Base-by-base conservation (phyloP, 441 rosid species). In the Erodium texanum region DNA sequence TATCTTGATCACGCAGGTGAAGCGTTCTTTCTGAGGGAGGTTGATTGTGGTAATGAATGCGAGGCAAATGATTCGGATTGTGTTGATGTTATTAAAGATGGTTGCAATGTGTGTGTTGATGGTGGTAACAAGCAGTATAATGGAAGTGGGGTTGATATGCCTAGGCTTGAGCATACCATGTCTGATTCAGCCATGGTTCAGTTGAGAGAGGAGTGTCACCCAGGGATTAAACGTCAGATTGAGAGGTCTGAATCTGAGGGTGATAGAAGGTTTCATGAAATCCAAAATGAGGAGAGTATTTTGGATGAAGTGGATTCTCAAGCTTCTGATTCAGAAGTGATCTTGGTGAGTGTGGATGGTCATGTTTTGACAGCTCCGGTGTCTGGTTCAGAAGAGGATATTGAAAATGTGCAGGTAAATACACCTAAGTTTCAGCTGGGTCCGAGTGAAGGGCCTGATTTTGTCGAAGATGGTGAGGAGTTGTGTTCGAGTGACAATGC, bases 1-100 rank as follows among this genome's bases (percentile, higher is more conserved):
- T 84, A 77, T 69, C 94, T 92, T 72, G 97, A 92, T 77, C 86
- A 92, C 67, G 87, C 97, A 3, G 97, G 97, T 3, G 92, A 89
- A 78, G 96, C 97, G 19, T 92, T 87, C 79, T 89, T 92, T 82
- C 73, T 83, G 71, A 82, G 81, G 71, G 92, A 85, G 81, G 86
- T 80, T 66, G 88, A 91, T 73, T 80, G 82, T 58, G 78, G 77
- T 23, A 45, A 80, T 65, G 79, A 67, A 67, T 64, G 66, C 15
- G 69, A 71, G 67, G 16, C 58, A 19, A 72, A 62, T 58, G 80
- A 71, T 64, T 64, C 75, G 0, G 73, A 63, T 52, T 45, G 61
- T 16, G 12, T 67, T 69, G 76, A 65, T 34, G 56, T 66, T 41
- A 52, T 64, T 8, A 66, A 12, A 41, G 76, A 76, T 22, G 78